Conservation (phyloP, 768 basidiomycete species). For the Clathrus columnatus region DNA sequence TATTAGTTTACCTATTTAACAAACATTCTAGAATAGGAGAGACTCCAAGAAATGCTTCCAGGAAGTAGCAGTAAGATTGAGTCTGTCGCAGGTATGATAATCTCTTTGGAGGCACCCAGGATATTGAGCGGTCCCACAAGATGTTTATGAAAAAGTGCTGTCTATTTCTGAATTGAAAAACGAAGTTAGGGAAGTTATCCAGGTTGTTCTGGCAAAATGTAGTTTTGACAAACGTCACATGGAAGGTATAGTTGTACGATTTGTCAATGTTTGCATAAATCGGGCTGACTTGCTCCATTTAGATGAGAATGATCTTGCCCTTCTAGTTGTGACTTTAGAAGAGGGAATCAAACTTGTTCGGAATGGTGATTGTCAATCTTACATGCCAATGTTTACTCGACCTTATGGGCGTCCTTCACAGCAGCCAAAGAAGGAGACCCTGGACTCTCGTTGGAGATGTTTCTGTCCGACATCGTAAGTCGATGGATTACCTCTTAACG, state of each 20-base stretch:
- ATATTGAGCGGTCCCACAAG: constrained; percentile 27
- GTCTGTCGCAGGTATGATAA: background rate
- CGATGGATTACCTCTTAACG: background rate
- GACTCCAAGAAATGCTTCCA: constrained; percentile 17
- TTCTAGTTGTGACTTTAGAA: constrained; percentile 49
- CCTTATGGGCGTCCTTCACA: constrained; percentile 21
- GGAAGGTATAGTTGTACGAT: constrained; percentile 29
- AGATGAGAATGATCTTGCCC: constrained; percentile 43
- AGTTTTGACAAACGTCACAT: constrained; percentile 52
- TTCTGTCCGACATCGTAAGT: constrained; percentile 66
- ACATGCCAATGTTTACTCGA: background rate
- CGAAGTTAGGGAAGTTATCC: constrained; percentile 57
- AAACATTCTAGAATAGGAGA: constrained; percentile 35
- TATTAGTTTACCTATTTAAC: constrained; percentile 19
- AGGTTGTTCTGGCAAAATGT: constrained; percentile 54
- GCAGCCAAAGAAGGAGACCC: constrained; percentile 65
- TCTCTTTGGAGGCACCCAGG: background rate
- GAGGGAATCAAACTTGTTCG: constrained; percentile 55
- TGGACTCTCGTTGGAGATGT: constrained; percentile 74
- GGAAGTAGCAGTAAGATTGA: background rate
- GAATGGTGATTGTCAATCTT: constrained; percentile 33
- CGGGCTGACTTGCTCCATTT: background rate
- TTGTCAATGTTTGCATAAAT: background rate
- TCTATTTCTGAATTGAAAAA: constrained; percentile 43
- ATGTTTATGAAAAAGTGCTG: constrained; percentile 49